A percentile compares a stretch with the other conserved stretches of the same genome.
phyloP scores from a whole-genome alignment of 441 rosid species.

The Macaranga tanarius region DNA sequence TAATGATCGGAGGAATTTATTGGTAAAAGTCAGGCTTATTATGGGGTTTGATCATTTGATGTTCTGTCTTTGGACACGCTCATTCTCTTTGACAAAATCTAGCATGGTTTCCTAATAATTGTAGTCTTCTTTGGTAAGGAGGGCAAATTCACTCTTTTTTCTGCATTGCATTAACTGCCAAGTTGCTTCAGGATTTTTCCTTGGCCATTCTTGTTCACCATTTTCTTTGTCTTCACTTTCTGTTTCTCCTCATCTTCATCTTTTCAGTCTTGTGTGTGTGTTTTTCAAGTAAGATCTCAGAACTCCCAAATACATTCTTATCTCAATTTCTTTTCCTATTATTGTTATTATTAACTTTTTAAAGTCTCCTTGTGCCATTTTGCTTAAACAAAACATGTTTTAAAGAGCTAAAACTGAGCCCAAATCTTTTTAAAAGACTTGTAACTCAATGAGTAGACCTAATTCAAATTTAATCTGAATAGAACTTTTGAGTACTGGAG shows the following conservation, averaged over 20 bases:
- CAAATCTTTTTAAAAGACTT: neutral
- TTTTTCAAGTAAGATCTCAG: neutral
- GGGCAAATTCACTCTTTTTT: neutral
- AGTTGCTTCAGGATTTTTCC: neutral
- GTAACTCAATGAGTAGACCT: neutral
- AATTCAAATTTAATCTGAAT: neutral
- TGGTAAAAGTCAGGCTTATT: neutral
- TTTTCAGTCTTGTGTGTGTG: too few species aligned
- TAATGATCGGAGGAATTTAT: neutral
- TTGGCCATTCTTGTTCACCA: neutral
- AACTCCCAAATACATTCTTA: neutral
- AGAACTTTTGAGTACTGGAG: neutral
- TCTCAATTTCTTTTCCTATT: neutral
- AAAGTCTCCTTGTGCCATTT: neutral
- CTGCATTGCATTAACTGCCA: neutral
- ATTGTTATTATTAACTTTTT: neutral
- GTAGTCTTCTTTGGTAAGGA: neutral
- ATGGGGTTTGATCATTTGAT: constrained; percentile 5
- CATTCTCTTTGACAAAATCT: neutral
- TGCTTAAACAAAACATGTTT: neutral
- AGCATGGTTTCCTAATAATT: neutral
- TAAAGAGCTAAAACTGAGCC: neutral
- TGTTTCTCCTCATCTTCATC: too few species aligned
- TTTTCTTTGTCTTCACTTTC: neutral
- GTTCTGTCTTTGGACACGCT: neutral